Evolutionary conservation across 345 rosid species (phyloP), one percentile per base, ranked within the genome.

Genomic region (Populus davidiana): DNA sequence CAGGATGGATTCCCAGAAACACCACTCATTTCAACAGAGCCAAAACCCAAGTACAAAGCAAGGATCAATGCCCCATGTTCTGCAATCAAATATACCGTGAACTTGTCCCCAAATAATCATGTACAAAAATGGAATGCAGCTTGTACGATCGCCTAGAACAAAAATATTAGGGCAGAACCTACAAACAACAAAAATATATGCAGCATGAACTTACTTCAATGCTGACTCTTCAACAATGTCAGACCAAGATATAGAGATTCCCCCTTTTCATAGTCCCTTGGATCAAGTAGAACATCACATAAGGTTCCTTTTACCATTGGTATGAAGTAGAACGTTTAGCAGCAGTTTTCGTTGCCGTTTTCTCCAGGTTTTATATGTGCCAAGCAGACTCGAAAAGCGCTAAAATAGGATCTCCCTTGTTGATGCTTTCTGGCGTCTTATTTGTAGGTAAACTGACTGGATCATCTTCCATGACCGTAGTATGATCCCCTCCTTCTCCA

Each of bases 311-410:
- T 54, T n/a, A 65, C 49, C 27, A 44, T 20, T 38, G 47, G 16
- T 13, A 82, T 36, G 87, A 77, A 39, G 25, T 76, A 29, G 82
- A 78, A 67, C 68, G 79, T 3, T 80, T 74, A 10, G 36, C 84
- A 18, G 1, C 74, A 81, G 49, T 13, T 82, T 38, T 39, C 70
- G 29, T 67, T 84, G 56, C n/a, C 21, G 38, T 25, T 67, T 47
- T 76, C 86, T 61, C 67, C 44, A 0, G 89, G 81, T 14, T 62
- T 88, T 81, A 75, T 81, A 75, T 86, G 5, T 82, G 83, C 94
- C 93, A 88, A 8, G 87, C 88, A 0, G 78, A 86, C 71, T 90
- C 91, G 36, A 91, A 91, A 23, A 87, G 74, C 21, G 86, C 92
- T 75, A 90, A 61, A 35, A 89, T 83, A 1, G 85, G 82, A 81